phyloP scores from a whole-genome alignment of 2,329 filamentous ascomycete species.

The Allantophomopsis cytisporea region DNA sequence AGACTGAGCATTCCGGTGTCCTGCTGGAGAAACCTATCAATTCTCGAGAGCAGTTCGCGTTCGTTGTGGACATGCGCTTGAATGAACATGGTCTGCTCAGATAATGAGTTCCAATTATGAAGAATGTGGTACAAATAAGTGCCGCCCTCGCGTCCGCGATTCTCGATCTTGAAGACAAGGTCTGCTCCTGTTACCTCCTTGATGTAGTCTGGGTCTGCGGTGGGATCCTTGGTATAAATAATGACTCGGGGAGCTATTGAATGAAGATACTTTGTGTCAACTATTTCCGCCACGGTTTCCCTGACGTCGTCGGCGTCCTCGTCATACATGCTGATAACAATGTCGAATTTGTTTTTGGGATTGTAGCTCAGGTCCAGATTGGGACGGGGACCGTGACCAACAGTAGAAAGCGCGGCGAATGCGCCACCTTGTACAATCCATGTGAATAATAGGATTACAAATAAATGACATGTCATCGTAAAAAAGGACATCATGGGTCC shows the following conservation, averaged over 20 bases:
- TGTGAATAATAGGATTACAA: not conserved
- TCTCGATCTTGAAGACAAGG: constrained; percentile 16
- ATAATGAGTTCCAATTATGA: constrained; percentile 26
- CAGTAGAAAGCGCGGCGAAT: constrained; percentile 2
- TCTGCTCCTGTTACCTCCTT: constrained; percentile 10
- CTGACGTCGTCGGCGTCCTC: constrained; percentile 9
- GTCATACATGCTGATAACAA: constrained; percentile 13
- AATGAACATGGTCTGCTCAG: constrained; percentile 31
- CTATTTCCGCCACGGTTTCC: constrained; percentile 8
- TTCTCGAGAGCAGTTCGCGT: constrained; percentile 21
- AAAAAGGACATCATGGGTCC: not conserved
- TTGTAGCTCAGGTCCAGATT: constrained; percentile 8
- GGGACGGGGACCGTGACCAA: constrained; percentile 2
- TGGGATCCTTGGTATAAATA: constrained; percentile 13
- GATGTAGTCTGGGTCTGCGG: constrained; percentile 5
- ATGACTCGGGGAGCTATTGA: constrained; percentile 8
- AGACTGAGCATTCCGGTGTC: constrained; percentile 32
- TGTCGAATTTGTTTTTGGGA: constrained; percentile 11
- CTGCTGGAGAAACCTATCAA: constrained; percentile 25
- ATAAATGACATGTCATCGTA: not conserved
- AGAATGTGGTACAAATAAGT: constrained; percentile 33
- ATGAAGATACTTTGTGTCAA: constrained; percentile 8
- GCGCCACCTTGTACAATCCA: not conserved
- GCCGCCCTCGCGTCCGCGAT: constrained; percentile 30
- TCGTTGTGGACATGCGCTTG: constrained; percentile 29